phyloP scores from a whole-genome alignment of 2,329 filamentous ascomycete species.

The Rutstroemia sp. region DNA sequence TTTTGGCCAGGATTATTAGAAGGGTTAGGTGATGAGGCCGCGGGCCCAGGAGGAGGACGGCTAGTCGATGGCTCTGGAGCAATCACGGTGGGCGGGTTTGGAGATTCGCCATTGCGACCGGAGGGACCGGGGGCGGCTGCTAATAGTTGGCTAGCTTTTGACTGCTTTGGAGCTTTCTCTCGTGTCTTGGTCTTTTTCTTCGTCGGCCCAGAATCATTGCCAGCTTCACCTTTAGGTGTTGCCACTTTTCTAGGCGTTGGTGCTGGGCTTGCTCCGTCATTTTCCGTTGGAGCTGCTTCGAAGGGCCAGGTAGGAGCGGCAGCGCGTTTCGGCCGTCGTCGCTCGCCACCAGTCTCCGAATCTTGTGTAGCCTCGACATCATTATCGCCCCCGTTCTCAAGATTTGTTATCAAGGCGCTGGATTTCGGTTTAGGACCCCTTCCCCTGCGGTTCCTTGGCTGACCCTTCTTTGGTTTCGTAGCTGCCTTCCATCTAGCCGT shows the following conservation, averaged over 20 bases:
- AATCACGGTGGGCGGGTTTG: conserved; percentile 14
- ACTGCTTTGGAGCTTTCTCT: conserved; percentile 26
- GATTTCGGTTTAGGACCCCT: conserved; percentile 48
- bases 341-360: conserved; percentile 49
- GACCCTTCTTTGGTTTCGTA: conserved; percentile 38
- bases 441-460: conserved; percentile 48
- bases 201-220: conserved; percentile 28
- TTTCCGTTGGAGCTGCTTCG: conserved; percentile 51
- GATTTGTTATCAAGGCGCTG: conserved; percentile 59
- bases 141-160: conserved; percentile 27
- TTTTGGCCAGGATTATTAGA: not conserved
- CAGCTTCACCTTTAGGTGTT: conserved; percentile 37
- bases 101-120: conserved; percentile 17
- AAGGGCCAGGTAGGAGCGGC: conserved; percentile 63
- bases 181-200: conserved; percentile 31
- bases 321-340: conserved; percentile 53
- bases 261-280: conserved; percentile 49
- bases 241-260: conserved; percentile 48
- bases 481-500: conserved; percentile 64
- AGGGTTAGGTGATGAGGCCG: too few relatives aligned
- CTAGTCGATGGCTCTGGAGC: conserved; percentile 10
- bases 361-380: conserved; percentile 27
- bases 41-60: conserved; percentile 10
- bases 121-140: conserved; percentile 22
- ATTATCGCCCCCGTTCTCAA: conserved; percentile 30